Conservation (phyloP, 2,329 filamentous ascomycete genomes). For the Claviceps monticola region DNA sequence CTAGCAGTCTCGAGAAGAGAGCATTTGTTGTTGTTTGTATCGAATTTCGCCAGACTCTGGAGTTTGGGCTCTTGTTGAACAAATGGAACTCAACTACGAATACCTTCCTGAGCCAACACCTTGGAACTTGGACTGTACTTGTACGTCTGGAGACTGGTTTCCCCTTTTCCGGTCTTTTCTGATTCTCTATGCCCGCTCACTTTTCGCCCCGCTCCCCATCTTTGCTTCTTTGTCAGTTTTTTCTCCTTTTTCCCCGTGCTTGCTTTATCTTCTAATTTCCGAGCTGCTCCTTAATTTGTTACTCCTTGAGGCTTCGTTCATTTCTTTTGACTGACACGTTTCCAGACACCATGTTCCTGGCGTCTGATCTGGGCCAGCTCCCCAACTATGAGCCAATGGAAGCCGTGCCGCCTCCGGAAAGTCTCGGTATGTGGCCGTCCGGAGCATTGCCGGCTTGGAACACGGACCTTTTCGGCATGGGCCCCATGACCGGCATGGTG, state of each 20-base stretch:
- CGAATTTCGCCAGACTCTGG: neutral
- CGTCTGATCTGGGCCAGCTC: neutral
- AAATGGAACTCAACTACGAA: slow-evolving; percentile 1
- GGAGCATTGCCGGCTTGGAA: neutral
- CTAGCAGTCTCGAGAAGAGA: neutral
- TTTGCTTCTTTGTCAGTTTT: neutral
- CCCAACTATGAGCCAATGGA: neutral
- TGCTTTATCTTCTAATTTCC: neutral
- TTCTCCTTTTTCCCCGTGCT: neutral
- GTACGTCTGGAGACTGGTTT: neutral
- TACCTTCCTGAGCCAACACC: neutral
- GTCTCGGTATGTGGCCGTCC: neutral
- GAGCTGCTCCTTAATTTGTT: no score
- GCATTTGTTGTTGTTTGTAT: neutral
- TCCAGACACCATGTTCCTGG: neutral
- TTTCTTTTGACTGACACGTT: neutral
- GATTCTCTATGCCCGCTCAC: no score
- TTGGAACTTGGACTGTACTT: slow-evolving; percentile 1
- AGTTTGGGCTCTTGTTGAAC: neutral
- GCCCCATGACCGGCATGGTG: neutral
- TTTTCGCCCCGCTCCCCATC: no score
- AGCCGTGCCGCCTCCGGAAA: neutral
- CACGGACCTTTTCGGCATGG: neutral
- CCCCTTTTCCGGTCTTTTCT: neutral
- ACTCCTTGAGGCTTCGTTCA: no score